Conservation (phyloP, 1,284 basidiomycete species). For the Vanrija sp. region DNA sequence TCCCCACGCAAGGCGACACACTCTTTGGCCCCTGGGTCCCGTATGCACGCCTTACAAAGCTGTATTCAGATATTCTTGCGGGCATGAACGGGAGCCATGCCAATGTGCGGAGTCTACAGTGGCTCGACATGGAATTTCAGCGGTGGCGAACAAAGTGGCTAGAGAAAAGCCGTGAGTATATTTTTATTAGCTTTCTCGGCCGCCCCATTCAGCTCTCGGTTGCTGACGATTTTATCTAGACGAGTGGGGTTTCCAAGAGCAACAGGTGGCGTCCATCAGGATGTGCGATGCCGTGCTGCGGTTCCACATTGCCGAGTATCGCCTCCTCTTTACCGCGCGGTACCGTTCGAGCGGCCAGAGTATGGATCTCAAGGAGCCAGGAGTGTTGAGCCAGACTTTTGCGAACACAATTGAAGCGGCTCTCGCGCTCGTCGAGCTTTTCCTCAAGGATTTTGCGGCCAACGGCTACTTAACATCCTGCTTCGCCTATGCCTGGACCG, state of each 20-base stretch:
- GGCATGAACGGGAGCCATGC: conserved; percentile 27
- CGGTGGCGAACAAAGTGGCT: conserved; percentile 32
- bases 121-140: conserved; percentile 27
- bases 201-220: neutral
- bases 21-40: conserved; percentile 31
- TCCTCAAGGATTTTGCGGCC: conserved; percentile 22
- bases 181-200: neutral
- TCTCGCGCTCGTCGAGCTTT: conserved; percentile 17
- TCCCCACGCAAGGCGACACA: conserved; percentile 29
- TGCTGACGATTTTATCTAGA: conserved; percentile 4
- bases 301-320: conserved; percentile 31
- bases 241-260: conserved; percentile 17
- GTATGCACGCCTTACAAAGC: conserved; percentile 25
- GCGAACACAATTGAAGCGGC: conserved; percentile 22
- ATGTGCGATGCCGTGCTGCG: conserved; percentile 20
- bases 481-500: conserved; percentile 27
- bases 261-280: conserved; percentile 22
- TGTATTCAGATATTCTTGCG: conserved; percentile 25
- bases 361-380: conserved; percentile 18
- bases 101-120: conserved; percentile 26
- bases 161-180: conserved; percentile 20
- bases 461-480: conserved; percentile 24
- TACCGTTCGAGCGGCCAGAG: conserved; percentile 12
- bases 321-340: conserved; percentile 21
- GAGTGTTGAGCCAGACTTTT: conserved; percentile 20